phyloP scores from a whole-genome alignment of 2,329 filamentous ascomycete genomes.

The Epichloe sp. region DNA sequence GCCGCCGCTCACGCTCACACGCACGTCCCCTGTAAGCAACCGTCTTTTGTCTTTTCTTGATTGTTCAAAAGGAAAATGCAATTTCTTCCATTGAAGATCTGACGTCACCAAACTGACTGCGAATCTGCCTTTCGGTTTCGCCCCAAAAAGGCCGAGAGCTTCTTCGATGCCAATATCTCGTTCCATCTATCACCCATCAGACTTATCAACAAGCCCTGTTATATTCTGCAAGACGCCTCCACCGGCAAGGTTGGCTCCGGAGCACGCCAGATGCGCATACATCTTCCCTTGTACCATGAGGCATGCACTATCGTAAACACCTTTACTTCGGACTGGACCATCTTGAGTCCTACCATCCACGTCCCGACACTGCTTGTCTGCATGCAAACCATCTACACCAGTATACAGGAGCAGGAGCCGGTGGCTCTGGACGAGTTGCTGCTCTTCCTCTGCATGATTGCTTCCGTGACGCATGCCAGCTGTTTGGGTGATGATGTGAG shows the following conservation, averaged over 20 bases:
- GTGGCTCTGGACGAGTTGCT: not conserved
- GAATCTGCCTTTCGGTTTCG: not conserved
- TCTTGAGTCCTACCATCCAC: not conserved
- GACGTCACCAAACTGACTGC: not conserved
- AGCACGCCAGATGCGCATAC: not conserved
- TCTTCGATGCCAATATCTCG: not conserved
- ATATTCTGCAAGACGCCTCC: conserved; percentile 2
- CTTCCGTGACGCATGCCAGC: conserved; percentile 1
- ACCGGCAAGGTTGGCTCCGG: not conserved
- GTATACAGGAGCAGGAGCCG: not conserved
- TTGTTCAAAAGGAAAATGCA: not conserved
- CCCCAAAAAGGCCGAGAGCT: not conserved
- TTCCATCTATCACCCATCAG: conserved; percentile 4
- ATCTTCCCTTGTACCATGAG: conserved; percentile 3
- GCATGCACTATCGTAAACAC: conserved; percentile 1
- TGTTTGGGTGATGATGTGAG: not conserved
- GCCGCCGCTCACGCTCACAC: not conserved
- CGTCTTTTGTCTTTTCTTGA: not conserved
- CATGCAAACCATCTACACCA: conserved; percentile 3
- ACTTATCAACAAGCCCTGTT: conserved; percentile 5
- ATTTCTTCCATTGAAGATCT: not conserved
- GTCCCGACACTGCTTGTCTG: not conserved
- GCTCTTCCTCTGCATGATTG: conserved; percentile 1
- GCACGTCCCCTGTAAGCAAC: not conserved
- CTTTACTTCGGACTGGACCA: conserved; percentile 1